These are phyloP conservation scores for Solanum hybrid DNA, from an alignment of 305 asterid species.

Conservation along the genomic window DNA sequence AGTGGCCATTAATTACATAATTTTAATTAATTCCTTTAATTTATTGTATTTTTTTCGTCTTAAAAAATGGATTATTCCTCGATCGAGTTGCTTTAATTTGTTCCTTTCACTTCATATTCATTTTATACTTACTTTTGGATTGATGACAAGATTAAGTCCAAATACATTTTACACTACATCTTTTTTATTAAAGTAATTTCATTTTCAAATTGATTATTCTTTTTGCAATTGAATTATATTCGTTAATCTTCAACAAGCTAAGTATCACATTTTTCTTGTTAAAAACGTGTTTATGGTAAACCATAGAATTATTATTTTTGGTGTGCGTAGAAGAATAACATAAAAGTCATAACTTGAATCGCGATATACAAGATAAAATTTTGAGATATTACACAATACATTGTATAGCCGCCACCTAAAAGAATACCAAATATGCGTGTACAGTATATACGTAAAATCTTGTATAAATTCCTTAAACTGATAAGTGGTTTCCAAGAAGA, in stretches of 20 bases:
- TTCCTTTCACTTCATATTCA: neutral
- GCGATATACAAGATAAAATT: neutral
- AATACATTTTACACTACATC: neutral
- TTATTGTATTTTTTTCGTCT: neutral
- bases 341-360: neutral
- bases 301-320: neutral
- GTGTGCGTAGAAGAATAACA: neutral
- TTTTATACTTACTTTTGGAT: neutral
- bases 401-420: neutral
- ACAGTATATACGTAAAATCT: neutral
- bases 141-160: neutral
- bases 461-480: neutral
- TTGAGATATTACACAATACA: neutral
- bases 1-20: slow-evolving; percentile 9
- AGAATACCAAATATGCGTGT: neutral
- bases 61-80: neutral
- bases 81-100: neutral
- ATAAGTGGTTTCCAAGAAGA: neutral
- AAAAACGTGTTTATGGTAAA: neutral
- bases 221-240: neutral
- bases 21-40: too few relatives aligned
- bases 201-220: neutral
- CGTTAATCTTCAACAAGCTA: neutral
- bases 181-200: neutral
- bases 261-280: neutral